Conservation (phyloP, 352 stramenopile species). For the Pythium volutum region DNA sequence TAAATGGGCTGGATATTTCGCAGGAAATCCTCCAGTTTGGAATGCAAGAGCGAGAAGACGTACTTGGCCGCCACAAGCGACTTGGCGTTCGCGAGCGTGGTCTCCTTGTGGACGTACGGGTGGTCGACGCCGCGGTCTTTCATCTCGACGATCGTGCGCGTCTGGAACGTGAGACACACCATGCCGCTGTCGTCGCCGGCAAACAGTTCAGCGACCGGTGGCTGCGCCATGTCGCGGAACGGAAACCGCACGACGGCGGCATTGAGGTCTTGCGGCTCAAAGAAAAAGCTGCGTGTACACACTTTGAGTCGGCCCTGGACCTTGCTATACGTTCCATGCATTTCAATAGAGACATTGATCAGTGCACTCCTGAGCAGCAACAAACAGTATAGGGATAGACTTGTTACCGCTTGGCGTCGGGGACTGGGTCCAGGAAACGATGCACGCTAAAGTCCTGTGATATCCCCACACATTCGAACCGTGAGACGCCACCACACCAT, state of each 20-base stretch:
- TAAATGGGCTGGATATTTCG: constrained; percentile 63
- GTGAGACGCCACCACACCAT: neutral
- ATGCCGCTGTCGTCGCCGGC: constrained; percentile 34
- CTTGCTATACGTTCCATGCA: constrained; percentile 36
- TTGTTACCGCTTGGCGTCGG: constrained; percentile 48
- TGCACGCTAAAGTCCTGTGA: constrained; percentile 86
- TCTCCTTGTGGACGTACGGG: constrained; percentile 70
- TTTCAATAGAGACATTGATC: neutral
- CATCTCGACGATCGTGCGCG: constrained; percentile 70
- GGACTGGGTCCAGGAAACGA: constrained; percentile 61
- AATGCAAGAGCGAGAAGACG: constrained; percentile 83
- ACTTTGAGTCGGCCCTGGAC: constrained; percentile 82
- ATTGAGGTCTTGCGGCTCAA: constrained; percentile 87
- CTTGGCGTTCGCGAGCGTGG: constrained; percentile 16
- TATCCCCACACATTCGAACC: neutral
- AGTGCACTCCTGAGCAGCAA: no score
- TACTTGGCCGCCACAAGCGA: constrained; percentile 45
- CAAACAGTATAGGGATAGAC: no score
- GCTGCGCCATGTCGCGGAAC: constrained; percentile 78
- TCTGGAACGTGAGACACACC: constrained; percentile 70
- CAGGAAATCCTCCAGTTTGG: constrained; percentile 79
- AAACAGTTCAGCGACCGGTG: constrained; percentile 57
- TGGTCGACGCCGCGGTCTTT: constrained; percentile 83
- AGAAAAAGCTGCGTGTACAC: constrained; percentile 90
- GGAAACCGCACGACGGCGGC: constrained; percentile 83